Base-by-base conservation (phyloP, 2,329 filamentous ascomycete genomes). In the Onygenales sp. region DNA sequence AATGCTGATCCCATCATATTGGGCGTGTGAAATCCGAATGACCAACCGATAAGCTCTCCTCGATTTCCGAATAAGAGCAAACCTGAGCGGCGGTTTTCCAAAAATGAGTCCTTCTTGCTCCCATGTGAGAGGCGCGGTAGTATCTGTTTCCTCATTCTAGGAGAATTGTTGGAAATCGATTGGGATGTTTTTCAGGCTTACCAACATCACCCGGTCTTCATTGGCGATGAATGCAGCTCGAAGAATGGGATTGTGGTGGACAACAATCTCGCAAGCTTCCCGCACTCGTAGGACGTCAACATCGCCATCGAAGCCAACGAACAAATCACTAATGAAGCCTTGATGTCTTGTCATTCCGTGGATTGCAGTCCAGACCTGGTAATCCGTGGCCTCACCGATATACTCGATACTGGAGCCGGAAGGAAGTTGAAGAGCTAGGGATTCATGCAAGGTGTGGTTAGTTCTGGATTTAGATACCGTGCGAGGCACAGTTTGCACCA, bases 1-100 rank as follows among this genome's bases (percentile, higher is more conserved):
- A 7, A 86, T 74, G 58, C 80, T 86, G 21, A 86, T 82, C 57
- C 84, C 84, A 58, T 87, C 84, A 62, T 86, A 86, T 59, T 86
- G 83, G 0, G 83, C 80, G 64, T 87, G 84, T 0, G 83, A 86
- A 53, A 87, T 77, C 53, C 83, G 78, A 63, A 59, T 51, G 10
- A 59, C 47, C 10, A 59, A 44, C 11, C 86, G 77, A 45, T 75
- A 73, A 5, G 69, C 65, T 9, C 72, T 62, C 21, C 68, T 70
- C 10, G 61, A 54, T 41, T 54, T 54, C 21, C 56, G 70, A 43
- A 82, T 69, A 44, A 79, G 74, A 59, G 81, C 76, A 72, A 81
- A 83, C 57, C 81, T 80, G 53, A 81, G 75, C 56, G 84, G 84
- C 13, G 79, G 71, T 2, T 81, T 80, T 2, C 83, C 83, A 7